Percentiles rank a stretch among this genome's conserved stretches.
Evolutionary conservation across 148 eudicot genomes (phyloP).

Genomic region (Suaeda aralocaspica): DNA sequence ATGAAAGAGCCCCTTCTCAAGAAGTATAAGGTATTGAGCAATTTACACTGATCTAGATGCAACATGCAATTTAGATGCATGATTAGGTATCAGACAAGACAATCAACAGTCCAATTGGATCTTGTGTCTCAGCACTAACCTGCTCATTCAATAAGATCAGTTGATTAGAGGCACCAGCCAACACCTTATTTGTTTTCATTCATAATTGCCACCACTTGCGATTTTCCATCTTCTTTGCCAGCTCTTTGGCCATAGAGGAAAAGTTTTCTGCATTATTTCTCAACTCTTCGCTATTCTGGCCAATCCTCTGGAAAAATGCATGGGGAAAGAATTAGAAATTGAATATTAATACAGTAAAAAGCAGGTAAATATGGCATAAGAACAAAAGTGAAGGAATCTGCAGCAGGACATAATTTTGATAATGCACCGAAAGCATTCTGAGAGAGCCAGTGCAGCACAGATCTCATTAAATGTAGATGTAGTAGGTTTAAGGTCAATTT

Average conservation of each 20-base stretch:
- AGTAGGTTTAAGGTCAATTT: not conserved
- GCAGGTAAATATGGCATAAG: not conserved
- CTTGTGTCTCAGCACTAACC: not conserved
- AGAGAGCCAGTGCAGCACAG: not conserved
- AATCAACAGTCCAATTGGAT: not conserved
- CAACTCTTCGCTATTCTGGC: conserved; percentile 64
- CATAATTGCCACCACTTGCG: conserved; percentile 91
- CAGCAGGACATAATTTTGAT: not conserved
- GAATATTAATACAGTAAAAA: not conserved
- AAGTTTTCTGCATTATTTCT: conserved; percentile 76
- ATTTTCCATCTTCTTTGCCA: conserved; percentile 75
- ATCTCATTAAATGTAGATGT: not conserved
- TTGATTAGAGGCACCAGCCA: not conserved
- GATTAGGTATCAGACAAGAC: not conserved
- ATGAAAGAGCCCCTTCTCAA: no score
- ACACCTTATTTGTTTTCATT: conserved; percentile 7
- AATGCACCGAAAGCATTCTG: not conserved
- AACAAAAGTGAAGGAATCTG: not conserved
- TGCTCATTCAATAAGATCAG: not conserved
- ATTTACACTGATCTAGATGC: not conserved
- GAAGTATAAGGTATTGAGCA: not conserved
- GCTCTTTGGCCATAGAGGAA: conserved; percentile 72
- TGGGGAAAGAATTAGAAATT: not conserved
- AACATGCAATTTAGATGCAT: not conserved
- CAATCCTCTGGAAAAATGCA: conserved; percentile 49